Base-by-base conservation (phyloP, 2,329 filamentous ascomycete species). In the Phyllachora maydis region DNA sequence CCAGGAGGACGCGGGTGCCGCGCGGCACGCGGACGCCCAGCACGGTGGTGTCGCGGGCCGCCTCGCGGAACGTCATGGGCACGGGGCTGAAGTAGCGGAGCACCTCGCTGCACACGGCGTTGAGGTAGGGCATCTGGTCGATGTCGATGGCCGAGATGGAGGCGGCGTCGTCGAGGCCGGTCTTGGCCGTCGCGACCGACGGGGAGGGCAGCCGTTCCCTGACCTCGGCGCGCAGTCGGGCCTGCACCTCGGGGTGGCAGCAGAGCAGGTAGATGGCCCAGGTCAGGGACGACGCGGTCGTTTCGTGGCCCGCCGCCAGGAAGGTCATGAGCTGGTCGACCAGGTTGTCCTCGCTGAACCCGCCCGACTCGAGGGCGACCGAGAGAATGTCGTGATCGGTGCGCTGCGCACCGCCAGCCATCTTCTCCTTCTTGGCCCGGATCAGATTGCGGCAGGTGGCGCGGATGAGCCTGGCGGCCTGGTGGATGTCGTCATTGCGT, bases 251-350 rank as follows among this genome's bases (percentile, higher is more conserved):
- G 0, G 65, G 69, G 35, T 79, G 46, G 11, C 57, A 55, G 34
- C 65, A 65, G n/a, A 88, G 59, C 20, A 72, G 50, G 39, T 81
- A 77, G 6, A 69, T 47, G 3, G 71, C 63, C 74, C 76, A 85
- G n/a, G 70, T 74, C 40, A 88, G 56, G 11, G 76, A 60, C 1
- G 69, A 62, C 1, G 78, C 67, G 0, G 76, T 83, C 1, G 78
- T 85, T 47, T 85, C 76, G 43, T 85, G 78, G 12, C 72, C 73
- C 0, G 81, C 81, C 1, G 73, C 74, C 4, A 90, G 62, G 51
- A 90, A 88, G 1, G 78, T 90, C 77, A 90, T 88, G 41, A 88
- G 63, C 47, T 91, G 81, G 42, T 88, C 75, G 17, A 81, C 65
- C n/a, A 91, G 62, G 29, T 79, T 68, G 23, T 81, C 74, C 31